Evolutionary conservation across 805 yeast genomes (phyloP).

Genomic region (Kodamaea jinghongensis): DNA sequence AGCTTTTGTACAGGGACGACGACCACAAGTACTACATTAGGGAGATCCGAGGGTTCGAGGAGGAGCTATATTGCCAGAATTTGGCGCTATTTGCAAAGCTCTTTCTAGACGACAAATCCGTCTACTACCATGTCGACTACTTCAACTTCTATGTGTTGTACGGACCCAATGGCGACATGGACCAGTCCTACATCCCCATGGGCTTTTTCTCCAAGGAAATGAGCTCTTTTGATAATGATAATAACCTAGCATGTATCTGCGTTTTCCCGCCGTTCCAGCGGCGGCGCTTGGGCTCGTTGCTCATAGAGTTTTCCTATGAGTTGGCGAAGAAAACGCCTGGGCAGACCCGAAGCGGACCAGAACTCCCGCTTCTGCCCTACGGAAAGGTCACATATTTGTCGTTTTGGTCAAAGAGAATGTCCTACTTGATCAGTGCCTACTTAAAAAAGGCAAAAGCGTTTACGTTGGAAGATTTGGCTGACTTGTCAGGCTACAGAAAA

Average conservation of each 20-base stretch:
- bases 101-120: constrained; percentile 85
- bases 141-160: constrained; percentile 79
- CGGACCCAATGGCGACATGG: constrained; percentile 37
- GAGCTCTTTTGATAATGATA: constrained; percentile 70
- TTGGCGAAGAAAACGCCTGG: constrained; percentile 57
- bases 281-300: constrained; percentile 67
- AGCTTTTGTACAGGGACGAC: constrained; percentile 61
- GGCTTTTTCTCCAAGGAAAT: constrained; percentile 92
- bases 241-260: constrained; percentile 84
- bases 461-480: constrained; percentile 49
- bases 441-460: constrained; percentile 17
- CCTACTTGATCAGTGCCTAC: constrained; percentile 18
- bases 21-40: constrained; percentile 48
- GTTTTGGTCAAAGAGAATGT: constrained; percentile 64
- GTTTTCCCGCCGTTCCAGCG: constrained; percentile 92
- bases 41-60: constrained; percentile 63
- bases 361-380: constrained; percentile 80
- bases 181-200: constrained; percentile 50
- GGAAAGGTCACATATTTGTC: constrained; percentile 71
- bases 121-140: constrained; percentile 72
- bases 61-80: constrained; percentile 74
- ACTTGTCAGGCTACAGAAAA: constrained; percentile 59
- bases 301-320: constrained; percentile 81
- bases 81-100: constrained; percentile 82
- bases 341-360: constrained; percentile 79